Base-by-base conservation (phyloP, 495 filamentous ascomycete species). In the Penicillium coprophilum region DNA sequence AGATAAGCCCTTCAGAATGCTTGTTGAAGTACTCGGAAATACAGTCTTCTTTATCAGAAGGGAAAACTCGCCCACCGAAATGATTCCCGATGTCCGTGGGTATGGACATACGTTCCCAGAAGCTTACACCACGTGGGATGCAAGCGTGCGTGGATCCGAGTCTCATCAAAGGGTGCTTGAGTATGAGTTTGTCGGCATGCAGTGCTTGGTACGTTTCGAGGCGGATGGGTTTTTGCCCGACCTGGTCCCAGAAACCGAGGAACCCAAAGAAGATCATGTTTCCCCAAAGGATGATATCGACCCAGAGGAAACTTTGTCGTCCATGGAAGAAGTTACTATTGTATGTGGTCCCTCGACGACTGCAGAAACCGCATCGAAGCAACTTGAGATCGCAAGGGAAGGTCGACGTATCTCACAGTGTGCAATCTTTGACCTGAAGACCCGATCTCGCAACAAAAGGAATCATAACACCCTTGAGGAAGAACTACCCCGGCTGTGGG, bases 341-440 rank as follows among this genome's bases (percentile, higher is more conserved):
- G 46, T 40, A 8, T 12, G 0, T 28, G 23, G n/a, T 11, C 21
- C 32, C 28, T 28, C 39, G 4, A 15, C 6, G 38, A 27, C 24
- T 31, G 43, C 32, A 9, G 13, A 45, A 10, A 28, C 53, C 6
- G 52, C 54, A 13, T 12, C 21, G 2, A n/a, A 43, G 1, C 2
- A 39, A 17, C 59, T 68, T 9, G 28, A 17, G 0, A 41, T 66
- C 32, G 19, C 30, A 13, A 46, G 27, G 4, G 51, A 40, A 10
- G 66, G 64, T 23, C 40, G 45, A 4, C 4, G 28, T 28, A 47
- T 64, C 17, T 60, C 70, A 9, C 85, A 87, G 49, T 30, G 65
- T 5, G 66, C 74, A 9, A 67, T 87, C n/a, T 84, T 89, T 61
- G 86, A 89, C 53, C 70, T 90, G 46, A 89, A 89, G 59, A 91